Evolutionary conservation across 805 yeast genomes (phyloP).

Genomic region (Naumovozyma dairenensis): DNA sequence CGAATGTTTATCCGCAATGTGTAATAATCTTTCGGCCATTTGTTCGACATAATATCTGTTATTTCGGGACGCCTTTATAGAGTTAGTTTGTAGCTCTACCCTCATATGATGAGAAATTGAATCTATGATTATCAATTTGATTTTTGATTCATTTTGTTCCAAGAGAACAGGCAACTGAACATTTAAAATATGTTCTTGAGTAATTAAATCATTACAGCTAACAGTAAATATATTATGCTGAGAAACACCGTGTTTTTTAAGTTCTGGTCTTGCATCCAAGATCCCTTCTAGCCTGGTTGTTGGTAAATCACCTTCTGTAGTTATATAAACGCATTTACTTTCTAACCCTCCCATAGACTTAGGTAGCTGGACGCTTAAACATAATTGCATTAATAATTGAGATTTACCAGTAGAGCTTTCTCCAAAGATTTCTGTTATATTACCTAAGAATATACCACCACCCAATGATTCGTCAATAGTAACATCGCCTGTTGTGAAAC

Average conservation of each 20-base stretch:
- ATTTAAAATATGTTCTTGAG: constrained; percentile 60
- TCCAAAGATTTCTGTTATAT: constrained; percentile 70
- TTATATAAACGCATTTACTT: constrained; percentile 52
- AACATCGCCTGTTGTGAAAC: constrained; percentile 45
- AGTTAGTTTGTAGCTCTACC: constrained; percentile 41
- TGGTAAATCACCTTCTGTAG: constrained; percentile 69
- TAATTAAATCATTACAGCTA: constrained; percentile 57
- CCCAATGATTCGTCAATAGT: constrained; percentile 39
- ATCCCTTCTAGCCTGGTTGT: constrained; percentile 53
- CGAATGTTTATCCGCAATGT: constrained; percentile 37
- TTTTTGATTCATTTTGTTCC: constrained; percentile 26
- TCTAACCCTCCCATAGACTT: constrained; percentile 38
- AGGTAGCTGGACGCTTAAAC: constrained; percentile 48
- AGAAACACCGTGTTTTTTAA: constrained; percentile 31
- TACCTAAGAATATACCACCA: constrained; percentile 49
- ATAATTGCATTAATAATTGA: constrained; percentile 60
- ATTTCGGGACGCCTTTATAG: constrained; percentile 29
- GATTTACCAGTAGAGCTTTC: constrained; percentile 83
- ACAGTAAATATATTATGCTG: constrained; percentile 39
- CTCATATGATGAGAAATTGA: constrained; percentile 77
- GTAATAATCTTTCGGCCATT: constrained; percentile 39
- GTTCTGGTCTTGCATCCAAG: constrained; percentile 25
- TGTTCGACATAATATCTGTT: constrained; percentile 35
- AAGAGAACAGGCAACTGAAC: constrained; percentile 59
- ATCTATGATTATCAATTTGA: constrained; percentile 62